These are phyloP conservation scores for Colletotrichum incanum DNA, from an alignment of 2,329 filamentous ascomycete species.

Conservation along the genomic window DNA sequence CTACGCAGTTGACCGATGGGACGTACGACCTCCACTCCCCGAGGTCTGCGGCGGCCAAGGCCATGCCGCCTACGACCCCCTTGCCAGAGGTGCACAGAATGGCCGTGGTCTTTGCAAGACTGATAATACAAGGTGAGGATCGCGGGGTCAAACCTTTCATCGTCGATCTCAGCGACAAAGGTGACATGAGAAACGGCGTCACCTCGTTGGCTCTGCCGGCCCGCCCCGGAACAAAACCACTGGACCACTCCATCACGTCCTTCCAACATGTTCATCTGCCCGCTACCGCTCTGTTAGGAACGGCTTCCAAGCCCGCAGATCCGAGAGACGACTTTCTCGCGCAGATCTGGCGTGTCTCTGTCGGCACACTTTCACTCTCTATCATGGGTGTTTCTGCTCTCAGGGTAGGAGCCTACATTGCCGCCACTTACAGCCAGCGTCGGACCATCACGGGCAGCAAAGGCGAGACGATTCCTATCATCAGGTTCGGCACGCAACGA, in stretches of 20 bases:
- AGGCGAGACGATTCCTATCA: neutral
- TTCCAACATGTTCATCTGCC: constrained; percentile 52
- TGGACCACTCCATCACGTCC: constrained; percentile 53
- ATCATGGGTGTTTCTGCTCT: constrained; percentile 44
- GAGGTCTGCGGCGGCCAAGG: too few species aligned
- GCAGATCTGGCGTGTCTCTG: constrained; percentile 47
- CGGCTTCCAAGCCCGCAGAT: constrained; percentile 36
- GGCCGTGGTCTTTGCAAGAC: too few species aligned
- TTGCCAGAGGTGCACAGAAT: too few species aligned
- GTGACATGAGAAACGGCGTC: constrained; percentile 49
- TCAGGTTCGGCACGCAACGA: constrained; percentile 47
- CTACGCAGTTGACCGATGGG: too few species aligned
- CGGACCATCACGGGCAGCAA: constrained; percentile 32
- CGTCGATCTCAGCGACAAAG: neutral
- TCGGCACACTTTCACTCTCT: constrained; percentile 48
- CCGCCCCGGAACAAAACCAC: constrained; percentile 46
- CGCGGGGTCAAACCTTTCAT: neutral
- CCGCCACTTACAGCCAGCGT: constrained; percentile 45
- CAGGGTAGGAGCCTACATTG: constrained; percentile 38
- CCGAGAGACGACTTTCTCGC: constrained; percentile 48
- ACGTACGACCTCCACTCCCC: too few species aligned
- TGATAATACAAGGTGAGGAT: too few species aligned
- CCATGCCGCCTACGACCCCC: too few species aligned
- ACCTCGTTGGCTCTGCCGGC: constrained; percentile 48
- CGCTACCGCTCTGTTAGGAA: constrained; percentile 48